phyloP scores from a whole-genome alignment of 805 yeast genomes.

The Alloascoidea africana region DNA sequence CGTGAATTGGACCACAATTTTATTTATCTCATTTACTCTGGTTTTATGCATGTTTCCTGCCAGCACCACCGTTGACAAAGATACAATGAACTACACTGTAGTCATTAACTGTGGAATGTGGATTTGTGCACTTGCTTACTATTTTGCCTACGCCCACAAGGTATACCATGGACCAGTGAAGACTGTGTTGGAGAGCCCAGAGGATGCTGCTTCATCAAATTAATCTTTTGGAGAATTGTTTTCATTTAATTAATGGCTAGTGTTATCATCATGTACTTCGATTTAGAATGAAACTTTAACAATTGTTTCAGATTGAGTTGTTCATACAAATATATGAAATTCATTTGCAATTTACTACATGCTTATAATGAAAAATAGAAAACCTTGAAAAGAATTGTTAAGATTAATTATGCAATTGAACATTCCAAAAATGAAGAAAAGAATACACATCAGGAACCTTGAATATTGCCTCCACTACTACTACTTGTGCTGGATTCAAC shows the following conservation, averaged over 20 bases:
- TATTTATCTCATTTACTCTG: slow-evolving; percentile 34
- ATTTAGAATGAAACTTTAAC: no score
- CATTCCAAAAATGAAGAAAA: no score
- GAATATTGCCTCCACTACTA: no score
- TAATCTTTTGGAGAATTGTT: slow-evolving; percentile 6
- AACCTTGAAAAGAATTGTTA: no score
- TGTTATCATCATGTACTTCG: slow-evolving; percentile 4
- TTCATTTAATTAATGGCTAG: slow-evolving; percentile 3
- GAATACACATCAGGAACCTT: no score
- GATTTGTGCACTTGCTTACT: slow-evolving; percentile 37
- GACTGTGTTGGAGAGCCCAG: slow-evolving; percentile 1
- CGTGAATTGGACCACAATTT: slow-evolving; percentile 31
- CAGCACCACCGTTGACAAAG: slow-evolving; percentile 4
- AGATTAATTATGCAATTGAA: no score
- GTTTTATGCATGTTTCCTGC: slow-evolving; percentile 47
- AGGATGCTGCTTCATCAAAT: slow-evolving; percentile 6
- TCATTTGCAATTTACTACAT: no score
- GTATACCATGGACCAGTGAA: slow-evolving; percentile 40
- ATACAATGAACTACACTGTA: slow-evolving; percentile 54
- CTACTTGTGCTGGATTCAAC: no score
- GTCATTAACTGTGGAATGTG: slow-evolving; percentile 50
- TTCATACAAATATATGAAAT: no score
- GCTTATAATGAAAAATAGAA: no score
- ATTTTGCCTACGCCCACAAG: slow-evolving; percentile 34
- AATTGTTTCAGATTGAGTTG: no score